These are phyloP conservation scores for Penicillium robsamsonii DNA, from an alignment of 495 filamentous ascomycete genomes.

Conservation along the genomic window DNA sequence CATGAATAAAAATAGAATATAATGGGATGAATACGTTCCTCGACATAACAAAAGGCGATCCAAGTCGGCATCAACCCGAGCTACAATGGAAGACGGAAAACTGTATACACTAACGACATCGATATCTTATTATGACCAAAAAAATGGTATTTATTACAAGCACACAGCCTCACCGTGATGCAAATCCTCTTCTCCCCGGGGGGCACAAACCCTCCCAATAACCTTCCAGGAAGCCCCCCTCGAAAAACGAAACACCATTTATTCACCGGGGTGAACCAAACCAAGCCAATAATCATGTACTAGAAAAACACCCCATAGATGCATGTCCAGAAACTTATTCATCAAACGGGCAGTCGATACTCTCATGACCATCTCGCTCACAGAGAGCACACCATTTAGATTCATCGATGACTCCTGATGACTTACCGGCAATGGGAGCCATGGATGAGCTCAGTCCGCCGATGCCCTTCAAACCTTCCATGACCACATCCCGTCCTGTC, in stretches of 20 bases:
- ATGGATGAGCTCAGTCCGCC: slow-evolving; percentile 37
- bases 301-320: slow-evolving; percentile 14
- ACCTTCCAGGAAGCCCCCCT: neutral
- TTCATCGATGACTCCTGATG: slow-evolving; percentile 72
- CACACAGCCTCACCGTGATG: neutral
- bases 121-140: neutral
- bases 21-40: neutral
- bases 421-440: slow-evolving; percentile 69
- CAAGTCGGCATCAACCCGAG: neutral
- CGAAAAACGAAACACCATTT: slow-evolving; percentile 2
- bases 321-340: slow-evolving; percentile 55
- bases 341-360: slow-evolving; percentile 92
- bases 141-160: slow-evolving; percentile 4
- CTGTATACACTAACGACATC: neutral
- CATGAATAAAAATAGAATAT: neutral
- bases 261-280: neutral
- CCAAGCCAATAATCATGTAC: slow-evolving; percentile 19
- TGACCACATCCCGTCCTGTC: slow-evolving; percentile 53
- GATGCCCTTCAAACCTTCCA: slow-evolving; percentile 66
- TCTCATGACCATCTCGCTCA: slow-evolving; percentile 93
- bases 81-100: neutral
- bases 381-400: slow-evolving; percentile 96
- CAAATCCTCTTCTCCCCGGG: neutral
- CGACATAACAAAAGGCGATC: neutral
- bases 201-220: neutral